A percentile compares a stretch with the other conserved stretches of the same genome.
These are phyloP conservation scores for Tricholoma flavovirens DNA, from an alignment of 768 basidiomycete genomes.

Conservation along the genomic window DNA sequence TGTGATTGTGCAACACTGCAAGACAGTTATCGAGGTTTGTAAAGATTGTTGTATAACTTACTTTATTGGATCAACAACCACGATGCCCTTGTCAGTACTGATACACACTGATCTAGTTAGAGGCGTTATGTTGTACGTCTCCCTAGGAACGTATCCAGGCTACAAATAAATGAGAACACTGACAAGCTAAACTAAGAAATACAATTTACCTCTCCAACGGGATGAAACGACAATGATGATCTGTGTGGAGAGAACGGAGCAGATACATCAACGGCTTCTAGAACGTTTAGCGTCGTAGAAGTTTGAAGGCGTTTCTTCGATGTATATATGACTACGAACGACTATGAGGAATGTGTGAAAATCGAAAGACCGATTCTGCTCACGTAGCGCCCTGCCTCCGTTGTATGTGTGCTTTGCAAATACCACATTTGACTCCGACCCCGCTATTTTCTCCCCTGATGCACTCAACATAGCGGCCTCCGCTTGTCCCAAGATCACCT, in stretches of 20 bases:
- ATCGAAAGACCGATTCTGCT: conserved; percentile 14
- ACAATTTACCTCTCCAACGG: conserved; percentile 55
- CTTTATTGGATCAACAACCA: conserved; percentile 66
- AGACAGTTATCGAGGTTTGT: neutral
- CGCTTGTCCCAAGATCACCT: conserved; percentile 46
- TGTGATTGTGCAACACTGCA: conserved; percentile 35
- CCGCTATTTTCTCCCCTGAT: conserved; percentile 57
- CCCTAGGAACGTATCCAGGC: conserved; percentile 68
- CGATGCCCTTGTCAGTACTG: conserved; percentile 57
- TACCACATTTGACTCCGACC: conserved; percentile 47
- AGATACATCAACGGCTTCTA: conserved; percentile 49
- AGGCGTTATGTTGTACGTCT: conserved; percentile 55
- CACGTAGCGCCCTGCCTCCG: conserved; percentile 52
- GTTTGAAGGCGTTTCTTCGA: conserved; percentile 56
- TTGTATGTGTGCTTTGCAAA: conserved; percentile 56
- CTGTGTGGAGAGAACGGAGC: conserved; percentile 31
- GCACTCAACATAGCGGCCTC: conserved; percentile 43
- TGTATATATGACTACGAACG: conserved; percentile 57
- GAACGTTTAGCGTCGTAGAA: conserved; percentile 45
- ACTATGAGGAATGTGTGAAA: neutral
- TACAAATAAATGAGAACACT: conserved; percentile 21
- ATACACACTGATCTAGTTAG: conserved; percentile 61
- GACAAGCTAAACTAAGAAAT: neutral
- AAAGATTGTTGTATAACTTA: conserved; percentile 27
- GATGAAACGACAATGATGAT: conserved; percentile 42